Base-by-base conservation (phyloP, 805 yeast genomes). In the Priceomyces medius region DNA sequence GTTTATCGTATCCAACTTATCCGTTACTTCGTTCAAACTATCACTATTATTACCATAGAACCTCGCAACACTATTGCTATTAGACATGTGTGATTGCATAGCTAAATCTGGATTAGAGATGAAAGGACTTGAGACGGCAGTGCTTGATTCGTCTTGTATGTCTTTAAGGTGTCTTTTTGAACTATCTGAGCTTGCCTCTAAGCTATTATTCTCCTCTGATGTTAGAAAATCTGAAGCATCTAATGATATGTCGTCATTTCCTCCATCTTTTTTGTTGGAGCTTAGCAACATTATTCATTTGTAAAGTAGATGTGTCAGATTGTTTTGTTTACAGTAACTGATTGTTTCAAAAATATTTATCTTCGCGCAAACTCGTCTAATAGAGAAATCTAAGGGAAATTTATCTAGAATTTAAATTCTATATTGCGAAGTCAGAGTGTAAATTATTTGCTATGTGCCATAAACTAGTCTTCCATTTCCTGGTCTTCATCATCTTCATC, bases 401-500 rank as follows among this genome's bases (percentile, higher is more conserved):
- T 7, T 4, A 31, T 16, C 16, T 5, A 31, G 34, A 17, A 13
- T 31, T 20, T 17, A 17, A 31, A 17, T 31, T 13, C 18, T 31
- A 31, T 31, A 13, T 31, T 31, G n/a, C 19, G 20, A 17, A 12
- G n/a, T 31, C 18, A 17, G 12, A 31, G 34, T 31, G 12, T 26
- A 26, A 12, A 26, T 14, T 26, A 26, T 26, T 14, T n/a, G 4
- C n/a, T 8, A 26, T 26, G 29, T 26, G 29, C 29, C n/a, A 26
- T 26, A 8, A 32, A 32, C 23, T 31, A 28, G 13, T 50, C 65
- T 37, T 68, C 77, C 46, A 73, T 81, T 43, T 73, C 82, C 38
- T 68, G 76, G 49, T 80, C 85, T 27, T 79, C 85, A 3, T 80
- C 89, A n/a, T 81, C 93, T 9, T 82, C 86, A 12, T 82, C 83